These are phyloP conservation scores for Tricholoma hemisulphureum DNA, from an alignment of 768 basidiomycete species.

Conservation along the genomic window DNA sequence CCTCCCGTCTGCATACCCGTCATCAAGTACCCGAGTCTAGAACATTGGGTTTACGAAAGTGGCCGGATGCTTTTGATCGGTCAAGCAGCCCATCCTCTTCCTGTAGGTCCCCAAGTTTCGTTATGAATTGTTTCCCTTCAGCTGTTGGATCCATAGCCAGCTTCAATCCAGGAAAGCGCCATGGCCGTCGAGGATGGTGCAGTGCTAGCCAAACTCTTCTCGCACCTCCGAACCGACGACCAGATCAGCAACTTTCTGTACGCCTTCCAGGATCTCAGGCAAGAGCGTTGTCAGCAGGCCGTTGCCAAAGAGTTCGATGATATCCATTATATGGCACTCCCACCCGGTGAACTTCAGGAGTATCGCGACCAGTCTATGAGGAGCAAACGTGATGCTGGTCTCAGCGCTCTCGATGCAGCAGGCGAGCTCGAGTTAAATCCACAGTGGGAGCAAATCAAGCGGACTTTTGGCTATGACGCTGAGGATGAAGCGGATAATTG, in stretches of 20 bases:
- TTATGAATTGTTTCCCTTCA: neutral
- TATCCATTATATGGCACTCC: slow-evolving; percentile 43
- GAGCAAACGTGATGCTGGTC: slow-evolving; percentile 27
- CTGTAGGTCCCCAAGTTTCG: slow-evolving; percentile 34
- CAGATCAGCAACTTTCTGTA: slow-evolving; percentile 51
- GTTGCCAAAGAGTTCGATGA: slow-evolving; percentile 34
- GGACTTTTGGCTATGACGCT: slow-evolving; percentile 53
- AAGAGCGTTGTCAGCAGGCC: slow-evolving; percentile 43
- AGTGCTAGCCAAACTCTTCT: slow-evolving; percentile 59
- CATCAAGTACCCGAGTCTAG: slow-evolving; percentile 38
- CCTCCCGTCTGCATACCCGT: slow-evolving; percentile 37
- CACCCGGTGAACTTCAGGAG: slow-evolving; percentile 39
- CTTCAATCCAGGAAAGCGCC: slow-evolving; percentile 46
- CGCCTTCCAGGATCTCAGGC: slow-evolving; percentile 57
- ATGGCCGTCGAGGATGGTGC: slow-evolving; percentile 64
- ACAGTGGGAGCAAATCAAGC: slow-evolving; percentile 49
- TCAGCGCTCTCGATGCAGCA: slow-evolving; percentile 14
- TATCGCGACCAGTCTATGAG: slow-evolving; percentile 43
- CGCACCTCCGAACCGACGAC: slow-evolving; percentile 45
- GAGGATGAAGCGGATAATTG: slow-evolving; percentile 59
- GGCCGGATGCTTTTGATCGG: slow-evolving; percentile 51
- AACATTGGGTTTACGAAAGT: slow-evolving; percentile 51
- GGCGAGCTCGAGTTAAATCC: slow-evolving; percentile 5
- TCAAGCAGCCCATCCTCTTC: slow-evolving; percentile 56
- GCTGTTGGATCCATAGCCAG: slow-evolving; percentile 34